Evolutionary conservation across 371 early-diverging fungal genomes (phyloP).

Genomic region (Syncephalastrum monosporum): DNA sequence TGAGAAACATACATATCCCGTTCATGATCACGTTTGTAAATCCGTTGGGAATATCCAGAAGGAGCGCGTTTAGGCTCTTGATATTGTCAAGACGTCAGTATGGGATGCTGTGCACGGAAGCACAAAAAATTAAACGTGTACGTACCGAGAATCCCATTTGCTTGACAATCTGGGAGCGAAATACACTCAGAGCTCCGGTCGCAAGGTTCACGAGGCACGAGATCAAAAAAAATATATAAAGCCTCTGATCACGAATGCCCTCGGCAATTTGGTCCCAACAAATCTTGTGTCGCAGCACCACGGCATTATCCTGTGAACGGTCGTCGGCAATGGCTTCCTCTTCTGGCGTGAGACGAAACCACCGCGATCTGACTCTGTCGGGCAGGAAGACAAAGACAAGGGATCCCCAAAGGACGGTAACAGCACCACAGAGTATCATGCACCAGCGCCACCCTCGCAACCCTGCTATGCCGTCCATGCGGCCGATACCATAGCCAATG

Average conservation of each 20-base stretch:
- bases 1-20: not conserved
- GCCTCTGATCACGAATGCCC: conserved; percentile 23
- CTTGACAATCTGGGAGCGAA: conserved; percentile 18
- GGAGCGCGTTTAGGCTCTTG: conserved; percentile 9
- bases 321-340: conserved; percentile 30
- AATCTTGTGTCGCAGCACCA: conserved; percentile 16
- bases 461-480: conserved; percentile 31
- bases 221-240: conserved; percentile 21
- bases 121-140: not conserved
- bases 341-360: conserved; percentile 8
- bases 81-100: conserved; percentile 1
- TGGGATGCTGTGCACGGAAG: not conserved
- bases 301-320: conserved; percentile 27
- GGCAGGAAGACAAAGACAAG: conserved; percentile 7
- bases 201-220: conserved; percentile 21
- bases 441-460: conserved; percentile 49
- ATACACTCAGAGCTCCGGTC: conserved; percentile 28
- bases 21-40: conserved; percentile 1
- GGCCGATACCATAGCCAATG: conserved; percentile 46
- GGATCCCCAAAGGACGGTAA: conserved; percentile 4
- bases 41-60: conserved; percentile 16
- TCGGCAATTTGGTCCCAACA: conserved; percentile 25
- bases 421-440: not conserved
- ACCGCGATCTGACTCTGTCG: conserved; percentile 7
- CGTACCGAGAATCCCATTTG: conserved; percentile 31